Base-by-base conservation (phyloP, 257 asterid genomes). In the Buddleja alternifolia region DNA sequence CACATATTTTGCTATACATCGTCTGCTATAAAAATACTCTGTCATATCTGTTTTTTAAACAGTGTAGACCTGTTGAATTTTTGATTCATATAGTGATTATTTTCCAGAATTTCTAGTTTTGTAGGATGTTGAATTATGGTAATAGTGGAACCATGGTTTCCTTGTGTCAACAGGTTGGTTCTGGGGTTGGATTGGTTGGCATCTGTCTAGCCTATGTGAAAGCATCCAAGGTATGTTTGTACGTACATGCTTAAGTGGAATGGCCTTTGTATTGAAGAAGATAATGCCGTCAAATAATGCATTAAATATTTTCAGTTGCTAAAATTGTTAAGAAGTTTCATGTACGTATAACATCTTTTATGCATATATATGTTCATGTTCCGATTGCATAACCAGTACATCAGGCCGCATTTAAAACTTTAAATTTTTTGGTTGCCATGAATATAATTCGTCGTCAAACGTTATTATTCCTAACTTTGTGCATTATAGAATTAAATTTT, bases 101-200 rank as follows among this genome's bases (percentile, higher is more conserved):
- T 6, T 63, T 37, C 54, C 3, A 1, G 21, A 56, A 41, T 60
- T 73, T 21, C 53, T 56, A 23, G 36, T 55, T 39, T 29, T n/a
- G 8, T 25, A 29, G 24, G 45, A 40, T 73, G 42, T 15, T 39
- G 15, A 19, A 34, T 23, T 29, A 11, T 47, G 20, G 15, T 32
- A 11, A 29, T 42, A 32, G 37, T 50, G 42, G 48, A 6, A 16
- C 57, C 66, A 23, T 61, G 61, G 36, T 73, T 69, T 73, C 45
- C 39, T 78, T 70, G 66, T 39, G 40, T 11, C 41, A 56, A 76
- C 84, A 90, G 99, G 82, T 93, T 70, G 99, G 99, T 70, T 88
- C 99, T 0, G 99, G 98, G 58, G 96, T 83, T 66, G 97, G 99
- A 53, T 71, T 90, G 85, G 94, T 87, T 55, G 99, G 99, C 72